These are phyloP conservation scores for Calonectria hongkongensis DNA, from an alignment of 2,329 filamentous ascomycete genomes.

Conservation along the genomic window DNA sequence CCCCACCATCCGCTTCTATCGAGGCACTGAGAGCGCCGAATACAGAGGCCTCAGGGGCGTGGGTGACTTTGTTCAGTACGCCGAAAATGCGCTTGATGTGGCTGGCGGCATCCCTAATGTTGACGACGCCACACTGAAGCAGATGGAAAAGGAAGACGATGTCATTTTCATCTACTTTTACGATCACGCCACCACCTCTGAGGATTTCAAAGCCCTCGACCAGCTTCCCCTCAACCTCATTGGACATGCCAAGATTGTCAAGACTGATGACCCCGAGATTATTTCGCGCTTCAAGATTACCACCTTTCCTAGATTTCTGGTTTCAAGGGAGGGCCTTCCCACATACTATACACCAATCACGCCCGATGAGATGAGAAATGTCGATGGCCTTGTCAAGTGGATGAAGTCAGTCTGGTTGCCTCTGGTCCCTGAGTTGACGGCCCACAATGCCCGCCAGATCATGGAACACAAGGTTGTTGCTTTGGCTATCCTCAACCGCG, in stretches of 20 bases:
- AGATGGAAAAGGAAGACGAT: slow-evolving; percentile 92
- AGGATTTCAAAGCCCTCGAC: slow-evolving; percentile 93
- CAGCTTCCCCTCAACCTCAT: slow-evolving; percentile 91
- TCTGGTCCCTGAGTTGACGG: slow-evolving; percentile 94
- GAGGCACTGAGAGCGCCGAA: slow-evolving; percentile 91
- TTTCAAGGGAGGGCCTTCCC: slow-evolving; percentile 90
- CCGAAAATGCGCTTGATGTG: slow-evolving; percentile 88
- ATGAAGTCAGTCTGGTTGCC: slow-evolving; percentile 98
- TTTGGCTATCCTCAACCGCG: slow-evolving; percentile 88
- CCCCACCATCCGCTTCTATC: slow-evolving; percentile 95
- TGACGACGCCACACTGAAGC: slow-evolving; percentile 83
- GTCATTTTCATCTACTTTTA: slow-evolving; percentile 99
- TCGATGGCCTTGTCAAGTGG: slow-evolving; percentile 86
- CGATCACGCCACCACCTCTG: slow-evolving; percentile 92
- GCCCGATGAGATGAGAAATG: slow-evolving; percentile 94
- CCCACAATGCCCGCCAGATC: slow-evolving; percentile 92
- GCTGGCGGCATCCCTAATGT: slow-evolving; percentile 87
- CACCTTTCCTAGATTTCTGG: slow-evolving; percentile 95
- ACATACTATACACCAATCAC: slow-evolving; percentile 93
- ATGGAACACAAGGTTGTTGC: slow-evolving; percentile 98
- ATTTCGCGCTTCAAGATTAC: slow-evolving; percentile 93
- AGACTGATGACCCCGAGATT: slow-evolving; percentile 86
- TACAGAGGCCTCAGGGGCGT: slow-evolving; percentile 94
- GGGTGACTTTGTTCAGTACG: slow-evolving; percentile 91
- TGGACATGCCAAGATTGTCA: slow-evolving; percentile 93